These are phyloP conservation scores for Thelonectria discophora DNA, from an alignment of 2,329 filamentous ascomycete species.

Conservation along the genomic window DNA sequence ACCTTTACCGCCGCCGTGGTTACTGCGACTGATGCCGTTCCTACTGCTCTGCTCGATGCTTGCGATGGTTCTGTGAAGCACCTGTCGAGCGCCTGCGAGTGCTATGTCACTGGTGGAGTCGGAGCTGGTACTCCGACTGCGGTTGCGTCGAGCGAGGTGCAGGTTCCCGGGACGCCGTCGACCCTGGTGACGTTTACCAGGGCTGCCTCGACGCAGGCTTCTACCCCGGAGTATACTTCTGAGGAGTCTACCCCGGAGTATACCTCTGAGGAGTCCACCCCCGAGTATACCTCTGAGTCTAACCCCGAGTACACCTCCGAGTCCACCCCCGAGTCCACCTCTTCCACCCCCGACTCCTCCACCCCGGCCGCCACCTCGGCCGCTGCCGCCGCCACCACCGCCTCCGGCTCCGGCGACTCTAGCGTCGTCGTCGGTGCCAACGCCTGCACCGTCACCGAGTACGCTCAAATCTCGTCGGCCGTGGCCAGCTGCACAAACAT, in stretches of 20 bases:
- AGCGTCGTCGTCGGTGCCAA: conserved; percentile 11
- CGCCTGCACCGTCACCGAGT: conserved; percentile 22
- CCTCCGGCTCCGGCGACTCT: not conserved
- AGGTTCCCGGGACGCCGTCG: not conserved
- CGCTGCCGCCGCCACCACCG: not conserved
- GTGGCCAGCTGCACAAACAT: conserved; percentile 25
- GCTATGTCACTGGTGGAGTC: conserved; percentile 6
- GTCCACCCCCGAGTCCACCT: not conserved
- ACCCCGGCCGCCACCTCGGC: too few species aligned
- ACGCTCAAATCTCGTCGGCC: conserved; percentile 20
- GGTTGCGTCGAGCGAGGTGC: conserved; percentile 1
- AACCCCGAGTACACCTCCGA: not conserved
- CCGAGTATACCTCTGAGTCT: too few species aligned
- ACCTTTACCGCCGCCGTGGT: conserved; percentile 4
- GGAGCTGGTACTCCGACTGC: conserved; percentile 8
- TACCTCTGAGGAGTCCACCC: too few species aligned
- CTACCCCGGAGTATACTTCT: not conserved
- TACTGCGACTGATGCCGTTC: conserved; percentile 6
- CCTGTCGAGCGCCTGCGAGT: conserved; percentile 7
- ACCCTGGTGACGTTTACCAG: conserved; percentile 10
- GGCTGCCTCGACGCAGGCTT: too few species aligned
- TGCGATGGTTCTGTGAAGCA: conserved; percentile 5
- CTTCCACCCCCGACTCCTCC: not conserved
- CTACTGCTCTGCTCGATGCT: not conserved
- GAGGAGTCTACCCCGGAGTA: not conserved